Conservation (phyloP, 805 yeast genomes). For the Metschnikowia continentalis region DNA sequence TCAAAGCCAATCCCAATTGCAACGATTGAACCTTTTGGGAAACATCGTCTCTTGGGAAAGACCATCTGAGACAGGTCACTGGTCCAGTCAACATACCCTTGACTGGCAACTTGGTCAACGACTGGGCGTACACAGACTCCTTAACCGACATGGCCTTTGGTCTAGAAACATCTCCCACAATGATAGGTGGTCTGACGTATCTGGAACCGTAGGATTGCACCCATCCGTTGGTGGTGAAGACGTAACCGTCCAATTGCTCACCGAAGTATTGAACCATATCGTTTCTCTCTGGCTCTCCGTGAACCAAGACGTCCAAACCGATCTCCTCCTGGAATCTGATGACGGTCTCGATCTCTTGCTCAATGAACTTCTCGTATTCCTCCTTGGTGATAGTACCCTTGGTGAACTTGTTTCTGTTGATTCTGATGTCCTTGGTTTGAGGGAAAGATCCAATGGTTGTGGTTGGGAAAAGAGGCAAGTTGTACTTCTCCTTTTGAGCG, state of each 20-base stretch:
- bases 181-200: conserved; percentile 99
- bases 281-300: conserved; percentile 99
- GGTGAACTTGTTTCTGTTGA: conserved; percentile 96
- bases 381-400: conserved; percentile 95
- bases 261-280: conserved; percentile 99
- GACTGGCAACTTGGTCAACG: conserved; percentile 91
- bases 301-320: conserved; percentile 96
- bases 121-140: conserved; percentile 99
- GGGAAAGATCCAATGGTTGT: conserved; percentile 99
- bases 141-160: conserved; percentile 98
- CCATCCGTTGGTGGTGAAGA: conserved; percentile 99
- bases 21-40: conserved; percentile 89
- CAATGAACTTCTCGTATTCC: conserved; percentile 94
- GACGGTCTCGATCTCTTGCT: conserved; percentile 92
- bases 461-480: conserved; percentile 98
- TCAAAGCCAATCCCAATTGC: conserved; percentile 95
- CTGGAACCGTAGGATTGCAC: conserved; percentile 99
- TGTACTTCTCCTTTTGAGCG: conserved; percentile 81
- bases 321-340: conserved; percentile 99
- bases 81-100: conserved; percentile 99
- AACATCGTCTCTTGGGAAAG: conserved; percentile 99
- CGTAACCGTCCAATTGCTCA: conserved; percentile 97
- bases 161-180: conserved; percentile 98
- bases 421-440: conserved; percentile 98
- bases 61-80: conserved; percentile 99